Evolutionary conservation across 2,329 filamentous ascomycete genomes (phyloP).

Genomic region (Dothistroma septosporum): DNA sequence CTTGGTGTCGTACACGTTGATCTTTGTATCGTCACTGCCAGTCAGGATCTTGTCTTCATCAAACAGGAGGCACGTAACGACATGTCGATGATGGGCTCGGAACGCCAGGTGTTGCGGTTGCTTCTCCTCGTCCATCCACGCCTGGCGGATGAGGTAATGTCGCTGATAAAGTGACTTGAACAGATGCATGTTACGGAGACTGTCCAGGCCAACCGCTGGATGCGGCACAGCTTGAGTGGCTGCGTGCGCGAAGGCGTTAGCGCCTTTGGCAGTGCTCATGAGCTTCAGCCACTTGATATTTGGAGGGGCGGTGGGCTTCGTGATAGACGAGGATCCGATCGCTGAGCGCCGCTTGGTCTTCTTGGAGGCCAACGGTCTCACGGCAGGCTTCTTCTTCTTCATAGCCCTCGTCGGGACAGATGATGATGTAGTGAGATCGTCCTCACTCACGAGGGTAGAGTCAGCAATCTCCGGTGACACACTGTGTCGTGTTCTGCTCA

Average conservation of each 20-base stretch:
- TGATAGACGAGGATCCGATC: conserved; percentile 23
- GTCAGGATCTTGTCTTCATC: conserved; percentile 98
- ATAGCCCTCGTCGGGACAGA: conserved; percentile 19
- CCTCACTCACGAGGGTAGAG: conserved; percentile 26
- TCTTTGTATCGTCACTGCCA: conserved; percentile 94
- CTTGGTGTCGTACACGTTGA: conserved; percentile 96
- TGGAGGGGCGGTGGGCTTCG: conserved; percentile 44
- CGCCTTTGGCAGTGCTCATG: conserved; percentile 64
- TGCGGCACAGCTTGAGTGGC: conserved; percentile 79
- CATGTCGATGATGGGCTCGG: conserved; percentile 90
- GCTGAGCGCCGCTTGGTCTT: conserved; percentile 47
- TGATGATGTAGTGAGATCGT: conserved; percentile 32
- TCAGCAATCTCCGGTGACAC: conserved; percentile 22
- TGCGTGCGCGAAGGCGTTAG: conserved; percentile 78
- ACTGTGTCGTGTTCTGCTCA: conserved; percentile 53
- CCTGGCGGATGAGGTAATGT: conserved; percentile 82
- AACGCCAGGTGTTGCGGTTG: conserved; percentile 92
- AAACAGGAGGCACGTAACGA: conserved; percentile 96
- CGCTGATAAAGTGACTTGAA: conserved; percentile 96
- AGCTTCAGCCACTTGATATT: conserved; percentile 43
- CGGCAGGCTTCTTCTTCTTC: conserved; percentile 26
- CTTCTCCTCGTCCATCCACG: conserved; percentile 80
- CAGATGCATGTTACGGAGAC: conserved; percentile 77
- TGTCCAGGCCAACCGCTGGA: conserved; percentile 72
- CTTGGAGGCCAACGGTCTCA: conserved; percentile 39